Percentiles rank a stretch among this genome's conserved stretches.
phyloP scores from a whole-genome alignment of 2,329 filamentous ascomycete species.

The Alternaria sp. region DNA sequence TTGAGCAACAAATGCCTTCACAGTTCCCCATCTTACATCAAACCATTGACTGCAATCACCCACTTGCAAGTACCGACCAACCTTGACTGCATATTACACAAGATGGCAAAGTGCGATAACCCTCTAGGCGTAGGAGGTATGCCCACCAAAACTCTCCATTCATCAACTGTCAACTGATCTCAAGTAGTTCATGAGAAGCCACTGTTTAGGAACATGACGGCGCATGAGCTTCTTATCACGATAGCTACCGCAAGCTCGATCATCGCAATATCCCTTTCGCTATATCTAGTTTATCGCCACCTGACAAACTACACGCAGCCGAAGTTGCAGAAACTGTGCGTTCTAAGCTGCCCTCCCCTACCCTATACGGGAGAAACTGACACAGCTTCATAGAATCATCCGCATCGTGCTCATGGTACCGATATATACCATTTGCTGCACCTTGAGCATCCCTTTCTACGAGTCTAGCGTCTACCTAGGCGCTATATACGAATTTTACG shows the following conservation, averaged over 20 bases:
- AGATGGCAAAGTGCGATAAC: background rate
- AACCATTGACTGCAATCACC: background rate
- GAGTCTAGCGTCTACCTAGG: background rate
- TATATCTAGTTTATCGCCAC: background rate
- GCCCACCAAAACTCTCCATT: background rate
- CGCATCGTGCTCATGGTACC: background rate
- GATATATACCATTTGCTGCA: background rate
- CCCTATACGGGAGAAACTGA: background rate
- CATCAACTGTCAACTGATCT: background rate
- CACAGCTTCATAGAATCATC: background rate
- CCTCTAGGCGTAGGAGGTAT: background rate
- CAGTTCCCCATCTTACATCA: background rate
- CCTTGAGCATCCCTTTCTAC: background rate
- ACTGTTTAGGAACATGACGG: background rate
- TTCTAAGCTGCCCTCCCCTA: background rate
- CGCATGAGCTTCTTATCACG: background rate
- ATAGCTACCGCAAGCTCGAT: background rate
- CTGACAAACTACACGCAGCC: background rate
- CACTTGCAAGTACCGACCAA: background rate
- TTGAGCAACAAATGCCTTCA: background rate
- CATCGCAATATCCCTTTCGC: background rate
- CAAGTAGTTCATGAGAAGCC: background rate
- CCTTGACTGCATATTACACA: background rate
- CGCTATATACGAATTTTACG: background rate
- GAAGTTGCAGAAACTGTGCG: background rate